Base-by-base conservation (phyloP, 73 alveolate genomes). In the Blepharisma japonicum region DNA sequence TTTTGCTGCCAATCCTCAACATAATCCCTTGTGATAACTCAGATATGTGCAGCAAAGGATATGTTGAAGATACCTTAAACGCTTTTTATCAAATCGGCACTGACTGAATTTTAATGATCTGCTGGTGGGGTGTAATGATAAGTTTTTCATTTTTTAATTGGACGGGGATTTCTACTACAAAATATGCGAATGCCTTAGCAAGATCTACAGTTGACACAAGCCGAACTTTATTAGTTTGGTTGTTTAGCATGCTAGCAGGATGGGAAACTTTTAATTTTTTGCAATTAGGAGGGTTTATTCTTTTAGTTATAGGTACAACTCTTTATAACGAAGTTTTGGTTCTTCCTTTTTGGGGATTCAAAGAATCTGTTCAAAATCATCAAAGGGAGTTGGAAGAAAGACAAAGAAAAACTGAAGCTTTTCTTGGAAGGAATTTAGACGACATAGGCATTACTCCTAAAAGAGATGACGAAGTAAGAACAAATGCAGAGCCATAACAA, bases 201-300 rank as follows among this genome's bases (percentile, higher is more conserved):
- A 89, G 99, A 68, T 87, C 98, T 7, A 90, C 94, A 25, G 92
- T 95, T 68, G 99, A 96, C 80, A 89, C 97, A 42, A 68, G 87
- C 23, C 78, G 98, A 56, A 95, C 98, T 14, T 87, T 93, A 14
- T 18, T 95, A 3, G 85, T 94, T 48, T 96, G 99, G 99, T 77
- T 76, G 45, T 82, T 87, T 55, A 89, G 89, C 78, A 70, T 92
- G 27, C 82, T 91, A 3, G 82, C 89, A 74, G 92, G 92, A 32
- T 86, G 88, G 85, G 94, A 87, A 79, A 27, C 56, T 78, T 87
- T 87, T 72, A 68, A 81, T 45, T 84, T 89, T 89, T 49, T 87
- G 7, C 91, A 87, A 79, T 78, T 87, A 67, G n/a, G 78, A 11
- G 94, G 94, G 45, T 87, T 87, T 78, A 0, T 56, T 6, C 18